These are phyloP conservation scores for Aspergillus sp. DNA, from an alignment of 2,329 filamentous ascomycete genomes.

Conservation along the genomic window DNA sequence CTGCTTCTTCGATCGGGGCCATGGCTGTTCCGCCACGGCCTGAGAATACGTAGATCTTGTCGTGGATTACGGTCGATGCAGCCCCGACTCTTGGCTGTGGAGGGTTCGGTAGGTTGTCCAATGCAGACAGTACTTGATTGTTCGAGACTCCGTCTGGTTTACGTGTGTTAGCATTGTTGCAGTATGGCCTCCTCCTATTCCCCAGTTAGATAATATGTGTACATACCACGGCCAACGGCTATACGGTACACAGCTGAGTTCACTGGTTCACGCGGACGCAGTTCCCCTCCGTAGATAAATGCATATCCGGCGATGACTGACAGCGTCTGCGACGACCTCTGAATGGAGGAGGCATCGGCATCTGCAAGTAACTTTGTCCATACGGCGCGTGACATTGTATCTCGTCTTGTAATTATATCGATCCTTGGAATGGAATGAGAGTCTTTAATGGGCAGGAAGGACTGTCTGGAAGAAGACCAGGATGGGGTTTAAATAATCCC, in stretches of 20 bases:
- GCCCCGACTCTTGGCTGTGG: constrained; percentile 65
- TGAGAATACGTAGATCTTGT: constrained; percentile 71
- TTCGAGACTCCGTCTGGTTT: neutral
- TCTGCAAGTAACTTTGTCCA: no score
- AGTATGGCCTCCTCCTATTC: neutral
- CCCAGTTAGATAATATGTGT: neutral
- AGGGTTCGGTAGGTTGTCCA: constrained; percentile 23
- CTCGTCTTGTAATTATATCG: no score
- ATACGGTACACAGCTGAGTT: constrained; percentile 66
- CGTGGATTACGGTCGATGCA: constrained; percentile 59
- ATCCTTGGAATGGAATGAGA: no score
- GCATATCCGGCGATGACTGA: constrained; percentile 51
- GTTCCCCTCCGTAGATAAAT: constrained; percentile 71
- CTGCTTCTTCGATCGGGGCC: constrained; percentile 63
- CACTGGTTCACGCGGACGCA: constrained; percentile 55
- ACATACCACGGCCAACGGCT: constrained; percentile 34
- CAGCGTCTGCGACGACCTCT: constrained; percentile 64
- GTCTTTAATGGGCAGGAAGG: no score
- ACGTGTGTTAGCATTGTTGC: neutral
- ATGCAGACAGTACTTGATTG: neutral
- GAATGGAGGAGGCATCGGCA: constrained; percentile 3
- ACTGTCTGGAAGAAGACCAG: no score
- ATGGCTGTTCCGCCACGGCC: constrained; percentile 64
- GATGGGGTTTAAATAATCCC: no score
- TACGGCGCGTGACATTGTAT: no score